Base-by-base conservation (phyloP, 2,329 filamentous ascomycete genomes). In the Colletotrichum sp. region DNA sequence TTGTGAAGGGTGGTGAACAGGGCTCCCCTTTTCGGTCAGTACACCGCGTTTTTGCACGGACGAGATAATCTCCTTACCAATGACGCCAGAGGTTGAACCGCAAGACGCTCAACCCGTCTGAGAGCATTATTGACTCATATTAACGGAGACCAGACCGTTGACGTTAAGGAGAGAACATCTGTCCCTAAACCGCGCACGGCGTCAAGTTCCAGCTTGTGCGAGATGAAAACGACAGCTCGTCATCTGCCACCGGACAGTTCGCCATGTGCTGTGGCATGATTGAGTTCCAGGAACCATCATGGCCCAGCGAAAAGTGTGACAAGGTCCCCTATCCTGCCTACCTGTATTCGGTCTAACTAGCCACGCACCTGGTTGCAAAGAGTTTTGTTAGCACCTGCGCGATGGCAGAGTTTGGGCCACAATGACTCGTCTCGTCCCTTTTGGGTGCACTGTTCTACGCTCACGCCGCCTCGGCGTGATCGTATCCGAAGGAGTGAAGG, bases 391-490 rank as follows among this genome's bases (percentile, higher is more conserved):
- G 36, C 43, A 48, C 28, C 13, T n/a, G 24, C 34, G 24, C 28
- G 30, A 48, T 28, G 48, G 30, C 36, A 72, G 68, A 72, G 63
- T 72, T 75, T 64, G 63, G 72, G 63, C 68, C 63, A 34, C 43
- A 60, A 73, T 73, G 59, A 75, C 73, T 73, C 70, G 70, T 68
- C 73, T 73, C 57, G 69, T 75, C 57, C 28, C 26, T 30, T 72
- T 10, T 57, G 8, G 36, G 18, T 34, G 69, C 39, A 7, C 12
- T 66, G 26, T 18, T 21, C 70, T 78, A 72, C 67, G 68, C 66
- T 68, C 71, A 74, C 75, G 71, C 67, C 78, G 61, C 6, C 36
- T 59, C 65, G 75, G 77, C 67, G 76, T 77, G 77, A 48, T 71
- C 68, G 30, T 75, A 76, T 75, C 72, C 36, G 15, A 10, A 18